A percentile compares a stretch with the other conserved stretches of the same genome.
These are phyloP conservation scores for Moricandia arvensis DNA, from an alignment of 345 rosid genomes.

Conservation along the genomic window DNA sequence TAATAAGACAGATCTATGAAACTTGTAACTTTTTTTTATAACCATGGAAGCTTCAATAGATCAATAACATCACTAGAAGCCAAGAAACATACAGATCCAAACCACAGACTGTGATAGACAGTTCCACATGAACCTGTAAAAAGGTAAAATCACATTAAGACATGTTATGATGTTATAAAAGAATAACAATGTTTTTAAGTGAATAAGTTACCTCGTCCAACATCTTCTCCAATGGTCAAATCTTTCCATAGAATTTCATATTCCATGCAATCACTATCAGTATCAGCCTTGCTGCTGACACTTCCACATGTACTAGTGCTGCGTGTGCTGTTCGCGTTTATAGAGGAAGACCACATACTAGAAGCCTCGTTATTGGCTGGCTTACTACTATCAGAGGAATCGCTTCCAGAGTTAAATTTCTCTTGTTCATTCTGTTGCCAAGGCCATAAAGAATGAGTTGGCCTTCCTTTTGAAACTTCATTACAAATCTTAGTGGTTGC, in stretches of 20 bases:
- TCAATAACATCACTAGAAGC: conserved; percentile 33
- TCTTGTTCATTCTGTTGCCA: conserved; percentile 61
- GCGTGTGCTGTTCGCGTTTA: conserved; percentile 79
- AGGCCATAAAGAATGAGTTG: conserved; percentile 49
- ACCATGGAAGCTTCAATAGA: neutral
- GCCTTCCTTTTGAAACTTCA: conserved; percentile 58
- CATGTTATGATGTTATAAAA: neutral
- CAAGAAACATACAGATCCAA: conserved; percentile 88
- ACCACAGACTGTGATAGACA: conserved; percentile 95
- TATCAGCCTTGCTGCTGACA: conserved; percentile 70
- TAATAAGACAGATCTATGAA: conserved; percentile 14
- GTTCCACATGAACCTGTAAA: conserved; percentile 94
- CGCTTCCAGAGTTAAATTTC: conserved; percentile 48
- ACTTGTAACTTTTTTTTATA: neutral
- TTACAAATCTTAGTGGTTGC: conserved; percentile 42
- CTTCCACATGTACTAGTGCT: conserved; percentile 91
- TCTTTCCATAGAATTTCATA: conserved; percentile 93
- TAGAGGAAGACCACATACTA: conserved; percentile 75
- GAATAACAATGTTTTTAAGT: neutral
- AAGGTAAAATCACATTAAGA: conserved; percentile 22
- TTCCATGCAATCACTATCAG: conserved; percentile 71
- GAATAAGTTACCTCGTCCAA: conserved; percentile 76
- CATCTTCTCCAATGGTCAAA: conserved; percentile 71
- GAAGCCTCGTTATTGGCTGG: conserved; percentile 63
- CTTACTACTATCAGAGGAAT: conserved; percentile 46